These are phyloP conservation scores for Gossypium thurberi DNA, from an alignment of 345 rosid species.

Conservation along the genomic window DNA sequence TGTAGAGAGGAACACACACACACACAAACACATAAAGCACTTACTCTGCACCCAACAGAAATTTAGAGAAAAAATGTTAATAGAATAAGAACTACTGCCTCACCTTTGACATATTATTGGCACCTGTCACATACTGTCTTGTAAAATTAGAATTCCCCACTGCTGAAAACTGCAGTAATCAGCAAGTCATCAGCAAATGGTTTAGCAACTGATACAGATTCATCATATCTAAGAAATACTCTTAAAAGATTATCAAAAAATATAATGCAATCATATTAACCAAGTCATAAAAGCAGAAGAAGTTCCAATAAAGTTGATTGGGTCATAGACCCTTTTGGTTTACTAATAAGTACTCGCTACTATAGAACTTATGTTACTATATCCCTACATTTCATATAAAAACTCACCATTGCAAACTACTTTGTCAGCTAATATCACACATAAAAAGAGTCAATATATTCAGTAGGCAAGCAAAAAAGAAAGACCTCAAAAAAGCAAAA, in stretches of 20 bases:
- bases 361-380: background rate
- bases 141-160: conserved; percentile 15
- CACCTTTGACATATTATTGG: conserved; percentile 28
- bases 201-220: conserved; percentile 5
- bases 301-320: background rate
- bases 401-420: background rate
- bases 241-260: background rate
- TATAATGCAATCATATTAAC: background rate
- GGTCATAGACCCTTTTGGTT: background rate
- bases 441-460: background rate
- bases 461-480: background rate
- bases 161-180: conserved; percentile 27
- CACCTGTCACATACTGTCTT: conserved; percentile 21
- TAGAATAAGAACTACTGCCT: conserved; percentile 8
- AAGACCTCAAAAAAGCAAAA: conserved; percentile 1
- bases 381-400: background rate
- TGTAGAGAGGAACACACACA: background rate
- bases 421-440: background rate
- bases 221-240: background rate
- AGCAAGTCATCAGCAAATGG: conserved; percentile 6
- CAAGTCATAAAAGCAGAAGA: background rate
- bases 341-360: background rate
- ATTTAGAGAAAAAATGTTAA: background rate
- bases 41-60: conserved; percentile 25
- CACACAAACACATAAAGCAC: background rate